Evolutionary conservation across 345 rosid genomes (phyloP), one percentile per base, ranked within the genome.

Genomic region (Sonneratia alba): DNA sequence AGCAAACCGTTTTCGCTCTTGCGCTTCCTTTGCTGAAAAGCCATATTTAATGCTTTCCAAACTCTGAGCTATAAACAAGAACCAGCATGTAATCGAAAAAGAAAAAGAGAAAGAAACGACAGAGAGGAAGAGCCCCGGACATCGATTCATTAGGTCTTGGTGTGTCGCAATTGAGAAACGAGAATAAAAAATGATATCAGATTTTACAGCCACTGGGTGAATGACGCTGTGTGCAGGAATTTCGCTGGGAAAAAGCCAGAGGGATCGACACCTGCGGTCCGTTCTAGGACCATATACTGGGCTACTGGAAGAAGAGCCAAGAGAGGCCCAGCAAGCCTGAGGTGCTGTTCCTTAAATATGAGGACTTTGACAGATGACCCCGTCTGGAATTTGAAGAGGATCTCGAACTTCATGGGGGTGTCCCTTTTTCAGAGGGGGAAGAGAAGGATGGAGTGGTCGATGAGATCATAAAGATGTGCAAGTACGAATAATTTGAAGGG

Each of bases 281-380:
- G 3, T 83, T 79, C 71, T 81, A 79, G 82, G 79, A 78, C 15
- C 83, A 78, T 48, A 53, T 78, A 79, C 34, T 83, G 72, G 82
- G 82, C 63, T 83, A 83, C 36, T 83, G 84, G 86, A 78, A 70
- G 3, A 79, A 74, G 45, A 83, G 86, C 72, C 18, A 36, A 15
- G 77, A 80, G 63, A 74, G 67, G n/a, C 82, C 83, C 16, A 70
- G 80, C 19, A 74, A 76, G 67, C 32, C 32, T 27, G 1, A 27
- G 32, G 80, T 80, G 43, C 2, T 80, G 51, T 80, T 80, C 67
- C 57, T 80, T 36, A 80, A 80, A 63, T 78, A 80, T 49, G 83
- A 83, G 59, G 85, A 83, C 32, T 19, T 22, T 80, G 80, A 83
- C 78, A 51, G 78, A 70, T 24, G 80, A 83, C 34, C 13, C 18